Percentiles rank a stretch among this genome's conserved stretches.
Evolutionary conservation across 73 alveolate species (phyloP).

Genomic region (Paramecium primaurelia): DNA sequence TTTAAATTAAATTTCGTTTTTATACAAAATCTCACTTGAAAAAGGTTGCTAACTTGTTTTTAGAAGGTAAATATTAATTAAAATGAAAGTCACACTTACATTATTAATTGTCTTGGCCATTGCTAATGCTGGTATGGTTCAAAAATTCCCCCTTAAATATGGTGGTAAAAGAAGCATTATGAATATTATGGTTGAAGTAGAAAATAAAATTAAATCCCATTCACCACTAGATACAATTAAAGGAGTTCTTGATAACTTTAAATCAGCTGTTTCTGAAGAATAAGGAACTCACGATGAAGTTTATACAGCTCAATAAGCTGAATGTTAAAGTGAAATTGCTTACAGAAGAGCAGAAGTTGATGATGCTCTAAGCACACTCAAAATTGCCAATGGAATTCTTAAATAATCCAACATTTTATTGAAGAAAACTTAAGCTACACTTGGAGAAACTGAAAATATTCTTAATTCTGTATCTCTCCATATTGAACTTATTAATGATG

Average conservation of each 20-base stretch:
- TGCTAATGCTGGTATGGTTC: constrained; percentile 34
- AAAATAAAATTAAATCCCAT: background rate
- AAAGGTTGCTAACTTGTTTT: background rate
- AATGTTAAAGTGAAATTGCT: constrained; percentile 10
- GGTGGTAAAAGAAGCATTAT: constrained; percentile 14
- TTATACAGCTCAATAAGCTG: background rate
- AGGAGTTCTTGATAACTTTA: constrained; percentile 18
- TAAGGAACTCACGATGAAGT: constrained; percentile 32
- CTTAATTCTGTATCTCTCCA: background rate
- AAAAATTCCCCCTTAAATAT: background rate
- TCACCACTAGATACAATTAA: constrained; percentile 22
- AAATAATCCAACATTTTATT: background rate
- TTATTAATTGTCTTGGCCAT: background rate
- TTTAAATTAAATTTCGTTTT: background rate
- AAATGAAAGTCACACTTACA: constrained; percentile 3
- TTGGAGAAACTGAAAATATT: constrained; percentile 13
- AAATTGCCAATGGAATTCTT: constrained; percentile 21
- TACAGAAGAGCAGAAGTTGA: constrained; percentile 43
- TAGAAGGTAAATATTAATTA: background rate
- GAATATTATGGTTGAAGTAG: constrained; percentile 40
- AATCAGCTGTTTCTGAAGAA: constrained; percentile 20
- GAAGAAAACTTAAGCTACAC: constrained; percentile 11
- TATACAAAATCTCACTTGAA: background rate
- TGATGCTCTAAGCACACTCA: background rate
- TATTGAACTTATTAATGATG: constrained; percentile 23